Evolutionary conservation across 176 grass and related monocot genomes (phyloP).

Genomic region (Aegilops speltoides): DNA sequence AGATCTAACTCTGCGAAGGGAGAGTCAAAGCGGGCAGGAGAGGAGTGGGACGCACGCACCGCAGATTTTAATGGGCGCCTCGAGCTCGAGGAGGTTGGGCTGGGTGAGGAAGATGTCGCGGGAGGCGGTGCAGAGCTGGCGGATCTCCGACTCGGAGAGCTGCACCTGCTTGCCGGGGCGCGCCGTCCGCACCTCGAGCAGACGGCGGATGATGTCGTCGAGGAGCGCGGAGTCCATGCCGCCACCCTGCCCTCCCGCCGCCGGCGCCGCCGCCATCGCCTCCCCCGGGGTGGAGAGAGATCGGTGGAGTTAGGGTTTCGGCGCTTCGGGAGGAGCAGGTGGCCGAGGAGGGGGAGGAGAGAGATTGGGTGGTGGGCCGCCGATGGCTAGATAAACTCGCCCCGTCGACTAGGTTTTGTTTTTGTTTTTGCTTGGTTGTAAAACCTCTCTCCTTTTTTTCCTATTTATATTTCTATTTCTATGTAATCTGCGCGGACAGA

Average conservation of each 20-base stretch:
- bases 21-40: background rate
- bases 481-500: background rate
- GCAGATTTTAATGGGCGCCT: constrained; percentile 95
- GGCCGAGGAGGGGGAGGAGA: constrained; percentile 4
- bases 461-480: background rate
- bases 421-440: background rate
- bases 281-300: constrained; percentile 35
- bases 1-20: constrained; percentile 38
- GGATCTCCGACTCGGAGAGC: constrained; percentile 85
- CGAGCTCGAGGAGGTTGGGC: constrained; percentile 88
- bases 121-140: constrained; percentile 71
- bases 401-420: background rate
- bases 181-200: constrained; percentile 76
- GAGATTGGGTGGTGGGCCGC: constrained; percentile 21
- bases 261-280: constrained; percentile 47
- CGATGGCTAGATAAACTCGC: constrained; percentile 39
- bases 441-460: background rate
- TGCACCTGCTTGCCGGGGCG: constrained; percentile 81
- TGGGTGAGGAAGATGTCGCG: constrained; percentile 87
- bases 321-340: constrained; percentile 23
- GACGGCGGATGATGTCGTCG: constrained; percentile 76
- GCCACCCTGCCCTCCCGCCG: constrained; percentile 46
- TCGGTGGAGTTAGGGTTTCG: constrained; percentile 53
- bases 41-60: constrained; percentile 34
- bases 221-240: constrained; percentile 69